Conservation (phyloP, 2,329 filamentous ascomycete genomes). For the Ploettnerulaceae sp. region DNA sequence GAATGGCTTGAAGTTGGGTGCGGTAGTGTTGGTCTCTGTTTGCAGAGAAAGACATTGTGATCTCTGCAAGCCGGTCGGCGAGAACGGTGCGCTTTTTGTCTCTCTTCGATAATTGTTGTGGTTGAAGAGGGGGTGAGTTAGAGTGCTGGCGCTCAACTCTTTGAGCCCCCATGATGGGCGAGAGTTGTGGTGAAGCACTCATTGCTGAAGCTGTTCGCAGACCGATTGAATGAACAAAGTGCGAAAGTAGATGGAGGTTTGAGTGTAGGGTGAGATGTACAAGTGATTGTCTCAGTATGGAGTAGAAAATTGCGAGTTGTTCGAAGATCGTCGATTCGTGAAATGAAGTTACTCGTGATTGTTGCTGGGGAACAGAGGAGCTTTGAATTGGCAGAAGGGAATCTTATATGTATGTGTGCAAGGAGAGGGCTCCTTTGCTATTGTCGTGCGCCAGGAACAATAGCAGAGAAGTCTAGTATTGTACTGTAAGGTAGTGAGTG, state of each 20-base stretch:
- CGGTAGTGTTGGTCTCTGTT: constrained; percentile 82
- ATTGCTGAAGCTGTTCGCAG: constrained; percentile 21
- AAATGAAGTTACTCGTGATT: not conserved
- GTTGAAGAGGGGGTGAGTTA: constrained; percentile 31
- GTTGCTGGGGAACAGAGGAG: not conserved
- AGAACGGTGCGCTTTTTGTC: constrained; percentile 85
- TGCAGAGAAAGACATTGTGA: constrained; percentile 72
- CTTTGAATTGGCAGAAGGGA: not conserved
- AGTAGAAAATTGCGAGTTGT: no score
- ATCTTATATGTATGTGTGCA: not conserved
- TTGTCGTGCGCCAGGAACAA: constrained; percentile 1
- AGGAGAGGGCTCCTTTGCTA: not conserved
- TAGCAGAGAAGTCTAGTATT: not conserved
- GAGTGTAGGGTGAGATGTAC: no score
- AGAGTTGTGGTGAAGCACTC: constrained; percentile 31
- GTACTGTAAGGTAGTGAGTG: no score
- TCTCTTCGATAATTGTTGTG: constrained; percentile 60
- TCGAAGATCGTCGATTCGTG: no score
- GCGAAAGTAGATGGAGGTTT: no score
- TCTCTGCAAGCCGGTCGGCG: constrained; percentile 69
- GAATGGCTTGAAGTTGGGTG: constrained; percentile 85
- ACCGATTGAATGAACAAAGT: no score
- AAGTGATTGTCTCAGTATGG: no score
- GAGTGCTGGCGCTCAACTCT: constrained; percentile 29
- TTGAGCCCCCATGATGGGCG: constrained; percentile 27